Percentiles rank a stretch among this genome's conserved stretches.
phyloP scores from a whole-genome alignment of 495 filamentous ascomycete genomes.

The Apiosordaria backusii region DNA sequence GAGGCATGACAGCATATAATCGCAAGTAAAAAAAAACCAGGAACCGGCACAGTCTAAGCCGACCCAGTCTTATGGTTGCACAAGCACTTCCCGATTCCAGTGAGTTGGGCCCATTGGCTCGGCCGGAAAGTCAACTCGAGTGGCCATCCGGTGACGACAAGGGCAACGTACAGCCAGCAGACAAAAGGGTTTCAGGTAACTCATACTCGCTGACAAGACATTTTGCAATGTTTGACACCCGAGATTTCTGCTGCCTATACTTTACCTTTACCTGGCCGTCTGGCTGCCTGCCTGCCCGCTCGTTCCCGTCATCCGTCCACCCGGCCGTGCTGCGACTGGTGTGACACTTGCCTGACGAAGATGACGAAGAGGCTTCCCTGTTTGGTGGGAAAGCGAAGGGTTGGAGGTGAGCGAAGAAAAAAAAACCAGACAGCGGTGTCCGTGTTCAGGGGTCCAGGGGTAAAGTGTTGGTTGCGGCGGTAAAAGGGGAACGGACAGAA shows the following conservation, averaged over 20 bases:
- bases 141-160: not conserved
- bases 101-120: not conserved
- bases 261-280: not conserved
- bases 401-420: not conserved
- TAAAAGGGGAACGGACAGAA: not conserved
- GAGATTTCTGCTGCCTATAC: not conserved
- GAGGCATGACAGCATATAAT: not conserved
- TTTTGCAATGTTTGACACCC: not conserved
- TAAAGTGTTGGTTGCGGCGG: not conserved
- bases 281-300: not conserved
- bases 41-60: constrained; percentile 8
- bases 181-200: not conserved
- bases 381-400: not conserved
- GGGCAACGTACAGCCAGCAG: not conserved
- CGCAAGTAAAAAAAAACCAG: not conserved
- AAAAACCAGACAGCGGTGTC: not conserved
- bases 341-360: constrained; percentile 24
- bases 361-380: not conserved
- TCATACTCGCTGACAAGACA: not conserved
- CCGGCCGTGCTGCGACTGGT: constrained; percentile 12
- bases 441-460: not conserved
- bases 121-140: not conserved
- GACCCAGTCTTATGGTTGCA: constrained; percentile 25
- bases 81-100: constrained; percentile 8
- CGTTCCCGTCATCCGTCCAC: not conserved